Evolutionary conservation across 2,329 filamentous ascomycete genomes (phyloP), one percentile per base, ranked within the genome.

Genomic region (Polytolypa hystricis): DNA sequence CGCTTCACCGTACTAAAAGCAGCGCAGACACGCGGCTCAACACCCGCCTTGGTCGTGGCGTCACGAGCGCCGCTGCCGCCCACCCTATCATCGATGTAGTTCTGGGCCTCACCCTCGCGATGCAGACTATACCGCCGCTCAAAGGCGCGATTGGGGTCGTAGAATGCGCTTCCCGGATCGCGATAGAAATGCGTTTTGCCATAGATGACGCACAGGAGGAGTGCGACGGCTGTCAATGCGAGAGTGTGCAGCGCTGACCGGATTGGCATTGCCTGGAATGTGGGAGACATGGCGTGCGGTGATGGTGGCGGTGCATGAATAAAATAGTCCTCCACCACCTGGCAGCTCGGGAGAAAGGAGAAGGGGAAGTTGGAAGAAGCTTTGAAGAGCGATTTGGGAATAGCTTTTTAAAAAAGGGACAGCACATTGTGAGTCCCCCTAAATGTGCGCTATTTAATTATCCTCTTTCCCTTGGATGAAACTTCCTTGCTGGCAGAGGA

Each of bases 91-190:
- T 36, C 15, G 19, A 48, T 29, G 21, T 39, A 47, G 8, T 35
- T 17, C 4, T 38, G 14, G 2, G 42, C 46, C 12, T 44, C 30
- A 2, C 14, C 19, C 15, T 42, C 35, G 4, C 45, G 39, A 18
- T 36, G 37, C 28, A 35, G 15, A 12, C 41, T 44, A 31, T 48
- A 48, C 14, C 38, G 26, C 20, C 34, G 35, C 5, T 48, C 46
- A 31, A 45, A 47, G 8, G 44, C 41, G 16, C 41, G 40, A 6
- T 38, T 35, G 4, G 25, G 36, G 14, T 39, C 19, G 20, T 47
- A 48, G 27, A 48, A 48, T 10, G 40, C 39, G 4, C 40, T 46
- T 15, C 44, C 40, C 3, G 46, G 46, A 27, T 48, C 42, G 20
- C 46, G 42, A 38, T 45, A 47, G 26, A 37, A 48, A 20, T 33